phyloP scores from a whole-genome alignment of 306 rosid genomes.

The Hylodesmum podocarpum region DNA sequence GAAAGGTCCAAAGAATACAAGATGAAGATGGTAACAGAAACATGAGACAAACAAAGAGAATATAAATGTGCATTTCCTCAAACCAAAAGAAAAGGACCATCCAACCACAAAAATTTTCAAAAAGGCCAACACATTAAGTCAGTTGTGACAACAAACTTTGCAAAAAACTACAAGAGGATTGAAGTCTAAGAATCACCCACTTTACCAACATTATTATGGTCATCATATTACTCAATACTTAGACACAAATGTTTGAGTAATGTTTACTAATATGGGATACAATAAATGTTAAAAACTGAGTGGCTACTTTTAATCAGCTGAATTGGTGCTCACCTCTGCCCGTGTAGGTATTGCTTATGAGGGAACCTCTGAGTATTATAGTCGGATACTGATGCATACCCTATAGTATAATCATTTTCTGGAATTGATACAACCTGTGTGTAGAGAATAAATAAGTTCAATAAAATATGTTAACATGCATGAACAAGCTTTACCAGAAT shows the following conservation, averaged over 20 bases:
- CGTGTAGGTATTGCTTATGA: slow-evolving; percentile 57
- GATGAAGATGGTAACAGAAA: not conserved
- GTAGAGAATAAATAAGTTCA: slow-evolving; percentile 28
- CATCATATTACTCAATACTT: not conserved
- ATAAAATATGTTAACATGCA: slow-evolving; percentile 2
- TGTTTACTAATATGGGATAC: slow-evolving; percentile 1
- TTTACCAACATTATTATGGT: not conserved
- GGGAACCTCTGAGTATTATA: slow-evolving; percentile 74
- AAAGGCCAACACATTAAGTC: not conserved
- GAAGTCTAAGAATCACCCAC: not conserved
- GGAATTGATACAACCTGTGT: slow-evolving; percentile 86
- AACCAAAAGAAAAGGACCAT: not conserved
- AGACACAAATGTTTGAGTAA: not conserved
- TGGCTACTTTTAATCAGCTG: not conserved
- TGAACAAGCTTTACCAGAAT: not conserved
- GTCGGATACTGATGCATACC: slow-evolving; percentile 75
- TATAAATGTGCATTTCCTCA: not conserved
- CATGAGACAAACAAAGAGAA: not conserved
- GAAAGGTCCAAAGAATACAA: not conserved
- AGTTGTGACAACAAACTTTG: not conserved
- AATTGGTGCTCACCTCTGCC: slow-evolving; percentile 69
- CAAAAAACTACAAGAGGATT: not conserved
- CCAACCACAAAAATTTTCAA: not conserved
- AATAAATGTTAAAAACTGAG: not conserved
- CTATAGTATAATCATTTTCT: slow-evolving; percentile 60